phyloP scores from a whole-genome alignment of 805 yeast species.

The Clavispora carvajalis region DNA sequence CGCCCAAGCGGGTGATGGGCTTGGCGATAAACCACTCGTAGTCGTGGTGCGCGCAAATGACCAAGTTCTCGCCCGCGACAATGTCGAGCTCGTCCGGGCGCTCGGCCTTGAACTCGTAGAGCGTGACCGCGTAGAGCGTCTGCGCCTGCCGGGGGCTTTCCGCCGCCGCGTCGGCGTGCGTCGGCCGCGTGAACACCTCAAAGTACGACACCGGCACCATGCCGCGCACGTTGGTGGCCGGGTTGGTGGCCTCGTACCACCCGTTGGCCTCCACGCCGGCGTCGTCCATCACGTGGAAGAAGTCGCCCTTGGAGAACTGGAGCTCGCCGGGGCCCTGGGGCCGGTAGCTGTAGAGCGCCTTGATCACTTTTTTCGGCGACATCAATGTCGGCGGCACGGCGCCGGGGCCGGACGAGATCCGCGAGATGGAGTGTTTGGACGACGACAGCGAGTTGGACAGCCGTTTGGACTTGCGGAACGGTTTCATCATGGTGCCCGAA shows the following conservation, averaged over 20 bases:
- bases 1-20: constrained; percentile 91
- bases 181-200: constrained; percentile 59
- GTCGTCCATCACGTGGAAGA: constrained; percentile 60
- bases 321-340: constrained; percentile 82
- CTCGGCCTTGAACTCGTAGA: constrained; percentile 84
- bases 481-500: constrained; percentile 28
- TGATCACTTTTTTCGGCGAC: constrained; percentile 78
- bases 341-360: constrained; percentile 70
- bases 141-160: constrained; percentile 20
- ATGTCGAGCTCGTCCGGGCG: constrained; percentile 81
- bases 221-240: constrained; percentile 70
- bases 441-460: constrained; percentile 25
- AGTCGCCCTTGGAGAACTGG: constrained; percentile 75
- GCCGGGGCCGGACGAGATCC: constrained; percentile 19
- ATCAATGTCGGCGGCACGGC: constrained; percentile 18
- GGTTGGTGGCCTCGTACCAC: constrained; percentile 89
- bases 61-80: constrained; percentile 78
- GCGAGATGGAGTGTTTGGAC: constrained; percentile 30
- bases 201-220: constrained; percentile 84
- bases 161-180: constrained; percentile 5
- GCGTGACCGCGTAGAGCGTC: constrained; percentile 75
- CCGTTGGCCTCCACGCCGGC: constrained; percentile 37
- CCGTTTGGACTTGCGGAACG: constrained; percentile 38
- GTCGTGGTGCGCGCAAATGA: constrained; percentile 93
- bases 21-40: constrained; percentile 98